These are phyloP conservation scores for Pezizomycotina sp. DNA, from an alignment of 2,329 filamentous ascomycete species.

Conservation along the genomic window DNA sequence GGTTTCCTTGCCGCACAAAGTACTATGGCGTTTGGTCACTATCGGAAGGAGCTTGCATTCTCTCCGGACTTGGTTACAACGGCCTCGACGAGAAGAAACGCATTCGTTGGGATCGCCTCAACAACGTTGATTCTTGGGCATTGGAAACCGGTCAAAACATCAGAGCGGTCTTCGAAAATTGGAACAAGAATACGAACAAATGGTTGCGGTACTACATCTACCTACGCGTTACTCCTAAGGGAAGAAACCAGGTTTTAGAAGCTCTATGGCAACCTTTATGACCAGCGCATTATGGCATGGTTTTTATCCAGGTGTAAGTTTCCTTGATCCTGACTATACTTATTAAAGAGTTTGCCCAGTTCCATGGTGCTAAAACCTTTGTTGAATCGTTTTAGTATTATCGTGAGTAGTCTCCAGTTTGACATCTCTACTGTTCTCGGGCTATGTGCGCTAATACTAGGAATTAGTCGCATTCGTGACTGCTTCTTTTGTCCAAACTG, in stretches of 20 bases:
- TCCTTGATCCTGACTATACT: background rate
- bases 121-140: slow-evolving; percentile 72
- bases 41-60: slow-evolving; percentile 85
- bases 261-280: slow-evolving; percentile 80
- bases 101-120: slow-evolving; percentile 74
- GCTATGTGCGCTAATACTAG: no score
- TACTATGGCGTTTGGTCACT: slow-evolving; percentile 95
- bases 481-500: slow-evolving; percentile 79
- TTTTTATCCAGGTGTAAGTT: slow-evolving; percentile 60
- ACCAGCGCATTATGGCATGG: slow-evolving; percentile 94
- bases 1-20: slow-evolving; percentile 68
- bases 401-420: slow-evolving; percentile 9
- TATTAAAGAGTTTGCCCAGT: background rate
- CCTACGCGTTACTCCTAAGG: slow-evolving; percentile 80
- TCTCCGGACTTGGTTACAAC: slow-evolving; percentile 86
- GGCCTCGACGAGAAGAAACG: slow-evolving; percentile 72
- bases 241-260: slow-evolving; percentile 90
- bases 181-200: slow-evolving; percentile 98
- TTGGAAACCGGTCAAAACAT: slow-evolving; percentile 88
- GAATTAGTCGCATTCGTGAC: slow-evolving; percentile 87
- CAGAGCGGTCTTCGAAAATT: slow-evolving; percentile 75
- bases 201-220: slow-evolving; percentile 96
- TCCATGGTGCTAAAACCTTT: background rate
- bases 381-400: slow-evolving; percentile 9
- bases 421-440: no score